Conservation (phyloP, 1,284 basidiomycete species). For the Cryptococcus jaspeensis region DNA sequence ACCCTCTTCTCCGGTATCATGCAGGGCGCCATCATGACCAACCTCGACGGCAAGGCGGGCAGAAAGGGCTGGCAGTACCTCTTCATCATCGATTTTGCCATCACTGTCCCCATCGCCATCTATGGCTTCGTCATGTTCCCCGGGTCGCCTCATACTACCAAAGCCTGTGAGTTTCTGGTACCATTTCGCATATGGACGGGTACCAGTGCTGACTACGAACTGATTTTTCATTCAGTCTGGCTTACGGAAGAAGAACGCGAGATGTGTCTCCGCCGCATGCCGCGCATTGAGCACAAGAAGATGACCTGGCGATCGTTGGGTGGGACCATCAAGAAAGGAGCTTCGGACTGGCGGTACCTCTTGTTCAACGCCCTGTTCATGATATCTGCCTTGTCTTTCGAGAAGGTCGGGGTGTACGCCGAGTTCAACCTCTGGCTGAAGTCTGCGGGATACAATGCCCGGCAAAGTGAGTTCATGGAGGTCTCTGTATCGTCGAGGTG, state of each 20-base stretch:
- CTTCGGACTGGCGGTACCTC: conserved; percentile 29
- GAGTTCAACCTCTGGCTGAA: conserved; percentile 36
- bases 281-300: conserved; percentile 19
- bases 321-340: conserved; percentile 14
- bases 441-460: conserved; percentile 8
- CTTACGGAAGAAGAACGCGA: conserved; percentile 29
- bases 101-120: conserved; percentile 34
- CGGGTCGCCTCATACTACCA: conserved; percentile 33
- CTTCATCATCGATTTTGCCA: conserved; percentile 36
- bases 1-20: conserved; percentile 40
- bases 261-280: conserved; percentile 26
- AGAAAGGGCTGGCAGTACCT: conserved; percentile 35
- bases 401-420: conserved; percentile 31
- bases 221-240: conserved; percentile 16
- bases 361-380: conserved; percentile 35
- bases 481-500: background rate
- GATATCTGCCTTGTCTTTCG: conserved; percentile 25
- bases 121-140: conserved; percentile 46
- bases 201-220: background rate
- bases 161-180: conserved; percentile 16
- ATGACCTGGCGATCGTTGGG: conserved; percentile 25
- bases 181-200: background rate
- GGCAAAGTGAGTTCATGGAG: background rate
- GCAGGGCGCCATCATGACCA: conserved; percentile 35
- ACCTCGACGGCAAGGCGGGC: conserved; percentile 26